phyloP scores from a whole-genome alignment of 306 rosid species.

The Canavalia ensiformis region DNA sequence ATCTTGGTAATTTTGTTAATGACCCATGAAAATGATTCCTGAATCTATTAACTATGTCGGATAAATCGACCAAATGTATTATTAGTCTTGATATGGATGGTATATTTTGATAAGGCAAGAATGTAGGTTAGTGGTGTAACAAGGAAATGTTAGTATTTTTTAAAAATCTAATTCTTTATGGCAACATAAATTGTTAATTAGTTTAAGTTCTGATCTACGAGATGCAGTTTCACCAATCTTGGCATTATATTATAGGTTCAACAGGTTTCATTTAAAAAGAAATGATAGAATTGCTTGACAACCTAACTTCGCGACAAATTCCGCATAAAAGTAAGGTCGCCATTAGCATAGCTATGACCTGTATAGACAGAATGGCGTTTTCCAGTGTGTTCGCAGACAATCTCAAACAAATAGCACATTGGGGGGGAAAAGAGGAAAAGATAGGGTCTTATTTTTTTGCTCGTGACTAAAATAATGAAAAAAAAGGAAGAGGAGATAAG shows the following conservation, averaged over 20 bases:
- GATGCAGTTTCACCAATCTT: background rate
- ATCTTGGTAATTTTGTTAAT: background rate
- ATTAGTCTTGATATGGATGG: background rate
- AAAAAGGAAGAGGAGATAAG: conserved; percentile 43
- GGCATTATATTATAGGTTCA: background rate
- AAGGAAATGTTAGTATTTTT: background rate
- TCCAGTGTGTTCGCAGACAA: conserved; percentile 4
- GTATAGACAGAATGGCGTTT: conserved; percentile 11
- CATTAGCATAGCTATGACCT: conserved; percentile 17
- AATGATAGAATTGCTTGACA: conserved; percentile 17
- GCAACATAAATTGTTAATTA: background rate
- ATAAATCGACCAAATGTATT: background rate
- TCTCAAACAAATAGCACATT: conserved; percentile 25
- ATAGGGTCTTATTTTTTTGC: conserved; percentile 46
- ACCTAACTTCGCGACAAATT: conserved; percentile 21
- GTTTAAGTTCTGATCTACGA: background rate
- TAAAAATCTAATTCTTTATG: background rate
- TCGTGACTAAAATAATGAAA: conserved; percentile 41
- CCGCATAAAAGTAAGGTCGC: background rate
- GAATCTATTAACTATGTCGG: background rate
- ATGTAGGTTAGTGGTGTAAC: background rate
- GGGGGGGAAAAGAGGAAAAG: conserved; percentile 45
- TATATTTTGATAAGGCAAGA: background rate
- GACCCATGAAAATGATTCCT: background rate
- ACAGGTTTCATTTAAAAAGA: background rate